These are phyloP conservation scores for Cymbopogon citratus DNA, from an alignment of 176 grass and related monocot species.

Conservation along the genomic window DNA sequence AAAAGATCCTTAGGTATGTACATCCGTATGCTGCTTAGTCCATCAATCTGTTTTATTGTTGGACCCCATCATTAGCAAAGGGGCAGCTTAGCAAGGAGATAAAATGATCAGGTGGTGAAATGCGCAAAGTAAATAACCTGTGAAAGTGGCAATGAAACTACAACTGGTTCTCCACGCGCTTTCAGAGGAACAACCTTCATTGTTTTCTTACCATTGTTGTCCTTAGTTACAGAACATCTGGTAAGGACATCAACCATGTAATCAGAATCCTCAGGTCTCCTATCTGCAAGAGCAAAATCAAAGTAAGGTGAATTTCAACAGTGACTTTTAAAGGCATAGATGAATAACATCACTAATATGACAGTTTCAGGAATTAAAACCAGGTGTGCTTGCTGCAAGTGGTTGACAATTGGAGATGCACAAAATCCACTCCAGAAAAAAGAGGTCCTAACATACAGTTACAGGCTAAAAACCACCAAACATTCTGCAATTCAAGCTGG, in stretches of 20 bases:
- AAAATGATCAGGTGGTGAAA: conserved; percentile 4
- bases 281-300: conserved; percentile 47
- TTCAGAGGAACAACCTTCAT: conserved; percentile 66
- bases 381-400: neutral
- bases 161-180: conserved; percentile 69
- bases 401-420: neutral
- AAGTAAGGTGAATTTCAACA: neutral
- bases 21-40: conserved; percentile 72
- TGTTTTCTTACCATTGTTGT: conserved; percentile 52
- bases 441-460: neutral
- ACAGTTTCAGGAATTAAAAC: conserved; percentile 14
- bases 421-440: neutral
- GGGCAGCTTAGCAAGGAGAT: neutral
- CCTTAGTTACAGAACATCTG: conserved; percentile 74
- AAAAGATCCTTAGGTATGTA: conserved; percentile 90
- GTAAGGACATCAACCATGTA: conserved; percentile 83
- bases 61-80: conserved; percentile 19
- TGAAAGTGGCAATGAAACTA: conserved; percentile 77
- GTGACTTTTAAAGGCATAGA: neutral
- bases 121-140: conserved; percentile 47
- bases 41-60: conserved; percentile 61
- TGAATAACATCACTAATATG: neutral
- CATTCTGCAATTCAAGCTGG: neutral
- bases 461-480: neutral
- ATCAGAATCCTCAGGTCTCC: conserved; percentile 67